Base-by-base conservation (phyloP, 495 filamentous ascomycete genomes). In the Poronia punctata region DNA sequence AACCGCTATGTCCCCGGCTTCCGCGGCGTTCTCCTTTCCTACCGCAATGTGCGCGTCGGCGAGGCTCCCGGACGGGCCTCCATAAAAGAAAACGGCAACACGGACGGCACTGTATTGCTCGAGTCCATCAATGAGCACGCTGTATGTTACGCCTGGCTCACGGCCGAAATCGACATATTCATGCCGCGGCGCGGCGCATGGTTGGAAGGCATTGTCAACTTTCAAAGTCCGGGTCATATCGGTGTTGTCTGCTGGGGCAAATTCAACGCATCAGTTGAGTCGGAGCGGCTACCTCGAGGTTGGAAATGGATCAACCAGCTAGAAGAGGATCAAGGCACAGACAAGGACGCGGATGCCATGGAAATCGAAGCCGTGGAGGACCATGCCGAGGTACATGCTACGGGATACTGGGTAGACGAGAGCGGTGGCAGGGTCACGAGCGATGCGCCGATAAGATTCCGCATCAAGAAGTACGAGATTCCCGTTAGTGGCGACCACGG, bases 251-350 rank as follows among this genome's bases (percentile, higher is more conserved):
- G 69, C 44, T 73, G 65, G 60, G 57, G 61, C 33, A 60, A 62
- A 48, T 71, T 71, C 54, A 73, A 73, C 36, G 68, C 67, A 18
- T 70, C 65, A 26, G 70, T 73, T 24, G 67, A 71, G 40, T 59
- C 69, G 1, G 61, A 50, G 22, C 60, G 69, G 3, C 38, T 73
- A 5, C 69, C 69, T 0, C 45, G 47, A 6, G 62, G 60, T n/a
- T 73, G 68, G 68, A 55, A 47, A 14, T 73, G 68, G 64, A 55
- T 70, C 3, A 67, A 72, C 14, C 30, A 61, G 1, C 35, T 52
- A n/a, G 53, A 54, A 7, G 55, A 63, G 17, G 40, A 14, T 31
- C 45, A 49, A 30, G 34, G 35, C n/a, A 41, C 46, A 14, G n/a
- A n/a, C n/a, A n/a, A n/a, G n/a, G n/a, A n/a, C n/a, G n/a, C 43